These are phyloP conservation scores for Neofusicoccum sp. DNA, from an alignment of 2,329 filamentous ascomycete species.

Conservation along the genomic window DNA sequence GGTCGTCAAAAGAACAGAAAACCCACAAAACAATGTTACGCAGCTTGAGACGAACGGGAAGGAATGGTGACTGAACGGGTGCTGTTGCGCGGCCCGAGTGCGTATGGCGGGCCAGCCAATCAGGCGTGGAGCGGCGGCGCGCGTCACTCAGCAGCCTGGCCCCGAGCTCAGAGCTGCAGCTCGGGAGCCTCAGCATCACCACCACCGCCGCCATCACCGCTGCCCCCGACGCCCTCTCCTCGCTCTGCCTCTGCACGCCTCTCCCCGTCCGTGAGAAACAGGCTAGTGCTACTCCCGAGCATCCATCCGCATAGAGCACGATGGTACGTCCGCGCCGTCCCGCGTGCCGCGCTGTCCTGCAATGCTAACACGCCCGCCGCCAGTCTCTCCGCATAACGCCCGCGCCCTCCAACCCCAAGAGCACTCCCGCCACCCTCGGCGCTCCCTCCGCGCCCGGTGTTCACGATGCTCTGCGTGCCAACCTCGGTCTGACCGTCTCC, in stretches of 20 bases:
- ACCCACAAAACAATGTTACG: too few species aligned
- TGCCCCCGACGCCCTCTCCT: neutral
- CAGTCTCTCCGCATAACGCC: slow-evolving; percentile 82
- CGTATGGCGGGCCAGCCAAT: neutral
- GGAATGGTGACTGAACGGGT: too few species aligned
- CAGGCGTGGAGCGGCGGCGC: slow-evolving; percentile 11
- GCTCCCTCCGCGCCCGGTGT: slow-evolving; percentile 92
- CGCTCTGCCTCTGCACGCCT: neutral
- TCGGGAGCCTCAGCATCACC: slow-evolving; percentile 18
- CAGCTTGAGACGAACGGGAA: too few species aligned
- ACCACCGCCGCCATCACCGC: slow-evolving; percentile 8
- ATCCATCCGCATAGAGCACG: neutral
- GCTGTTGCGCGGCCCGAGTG: too few species aligned
- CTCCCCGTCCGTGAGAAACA: neutral
- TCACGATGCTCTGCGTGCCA: slow-evolving; percentile 88
- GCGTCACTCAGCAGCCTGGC: slow-evolving; percentile 19
- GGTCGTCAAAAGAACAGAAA: too few species aligned
- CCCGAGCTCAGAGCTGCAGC: slow-evolving; percentile 19
- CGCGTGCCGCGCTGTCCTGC: neutral
- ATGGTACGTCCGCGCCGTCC: slow-evolving; percentile 3
- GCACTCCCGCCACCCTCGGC: slow-evolving; percentile 56
- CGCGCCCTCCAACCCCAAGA: slow-evolving; percentile 60
- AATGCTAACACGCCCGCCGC: slow-evolving; percentile 4
- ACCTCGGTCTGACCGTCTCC: slow-evolving; percentile 62
- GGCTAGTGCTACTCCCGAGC: neutral